Conservation (phyloP, 331 rosid genomes). For the Spiraea crenata region DNA sequence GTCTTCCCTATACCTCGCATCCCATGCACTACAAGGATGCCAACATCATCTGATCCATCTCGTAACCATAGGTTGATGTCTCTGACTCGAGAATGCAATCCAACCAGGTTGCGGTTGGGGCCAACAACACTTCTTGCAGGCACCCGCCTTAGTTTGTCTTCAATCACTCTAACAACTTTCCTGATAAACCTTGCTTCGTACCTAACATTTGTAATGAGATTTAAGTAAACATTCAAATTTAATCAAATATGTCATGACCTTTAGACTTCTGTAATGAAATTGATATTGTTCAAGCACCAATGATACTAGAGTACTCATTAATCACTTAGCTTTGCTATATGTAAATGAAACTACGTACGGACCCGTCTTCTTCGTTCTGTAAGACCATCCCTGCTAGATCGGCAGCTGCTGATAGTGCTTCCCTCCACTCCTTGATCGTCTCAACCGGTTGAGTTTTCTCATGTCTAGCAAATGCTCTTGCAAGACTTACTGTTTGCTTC, state of each 20-base stretch:
- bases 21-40: neutral
- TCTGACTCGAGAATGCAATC: neutral
- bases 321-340: too few species aligned
- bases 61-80: neutral
- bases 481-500: conserved; percentile 3
- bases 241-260: neutral
- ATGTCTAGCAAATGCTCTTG: conserved; percentile 11
- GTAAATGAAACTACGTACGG: neutral
- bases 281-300: too few species aligned
- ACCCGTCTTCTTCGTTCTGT: conserved; percentile 12
- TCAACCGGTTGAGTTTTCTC: neutral
- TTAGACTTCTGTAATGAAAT: too few species aligned
- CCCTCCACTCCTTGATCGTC: conserved; percentile 7
- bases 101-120: neutral
- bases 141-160: neutral
- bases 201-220: neutral
- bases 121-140: neutral
- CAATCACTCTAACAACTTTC: conserved; percentile 11
- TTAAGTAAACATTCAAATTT: neutral
- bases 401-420: conserved; percentile 3
- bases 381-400: conserved; percentile 15
- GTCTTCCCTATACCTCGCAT: conserved; percentile 19
- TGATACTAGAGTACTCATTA: too few species aligned
- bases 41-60: neutral
- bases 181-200: conserved; percentile 16